Base-by-base conservation (phyloP, 345 rosid genomes). In the Dimocarpus longan region DNA sequence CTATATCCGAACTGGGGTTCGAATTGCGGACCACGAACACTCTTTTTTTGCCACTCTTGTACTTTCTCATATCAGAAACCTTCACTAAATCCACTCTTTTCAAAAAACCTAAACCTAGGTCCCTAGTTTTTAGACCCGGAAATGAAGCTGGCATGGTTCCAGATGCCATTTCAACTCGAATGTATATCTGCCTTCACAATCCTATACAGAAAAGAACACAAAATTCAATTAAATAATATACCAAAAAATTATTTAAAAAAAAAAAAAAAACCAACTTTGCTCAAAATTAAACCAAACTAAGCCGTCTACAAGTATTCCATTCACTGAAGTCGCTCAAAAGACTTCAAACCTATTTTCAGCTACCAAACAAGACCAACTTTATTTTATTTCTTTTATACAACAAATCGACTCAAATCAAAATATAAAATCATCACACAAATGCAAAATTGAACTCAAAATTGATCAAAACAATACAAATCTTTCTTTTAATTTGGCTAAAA, bases 81-180 rank as follows among this genome's bases (percentile, higher is more conserved):
- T 91, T 89, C 79, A 91, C 93, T 83, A 92, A 76, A 86, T 87
- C 90, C 88, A 87, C 10, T 77, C 86, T 87, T 79, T 87, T 90
- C 2, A 75, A 84, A 68, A 91, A 93, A 11, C 98, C 93, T 13
- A 91, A 81, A 79, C 90, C 81, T 10, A 90, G 68, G 50, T 91
- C 93, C 79, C 84, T 80, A 68, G 75, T 76, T 82, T 92, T 94
- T 50, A 94, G 78, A 73, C 92, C 97, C 10, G 90, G 66, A 84
- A 91, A 88, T 0, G 95, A 88, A 71, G 95, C 85, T 16, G 97
- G 89, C 26, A 91, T 88, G 18, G 90, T 75, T 76, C 97, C 99
- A 62, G 92, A 88, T 68, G 94, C 92, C 99, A 93, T 92, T 81
- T 83, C 75, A 73, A 79, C 81, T 22, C 1, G 40, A 70, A n/a